Evolutionary conservation across 139 green algal species (phyloP), one percentile per base, ranked within the genome.

Genomic region (Spirogloea muscicola): DNA sequence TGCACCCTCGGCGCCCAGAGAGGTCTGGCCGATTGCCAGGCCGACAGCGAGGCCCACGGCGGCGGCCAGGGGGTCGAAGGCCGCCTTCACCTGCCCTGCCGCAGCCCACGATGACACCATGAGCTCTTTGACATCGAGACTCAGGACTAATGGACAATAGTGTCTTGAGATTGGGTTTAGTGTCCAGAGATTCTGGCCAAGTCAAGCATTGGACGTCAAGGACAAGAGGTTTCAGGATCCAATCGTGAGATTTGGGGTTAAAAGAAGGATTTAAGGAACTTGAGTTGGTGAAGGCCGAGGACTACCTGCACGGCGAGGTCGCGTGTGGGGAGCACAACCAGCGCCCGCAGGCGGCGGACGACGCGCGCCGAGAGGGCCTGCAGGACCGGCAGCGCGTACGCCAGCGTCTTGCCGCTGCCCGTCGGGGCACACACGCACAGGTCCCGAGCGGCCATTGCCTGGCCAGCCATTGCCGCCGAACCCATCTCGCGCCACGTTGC

Each of bases 361-460:
- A 61, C 60, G 21, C 79, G 87, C 77, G 66, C 64, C 6, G 77
- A 57, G 42, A 96, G 83, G 0, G 48, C 82, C 71, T 95, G 91
- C 37, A 96, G 65, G 2, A 96, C 73, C 0, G 91, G 91, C 48
- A 96, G 82, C n/a, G 82, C 89, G 82, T 96, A 95, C 29, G 91
- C 87, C 21, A 87, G 86, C 4, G 91, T 96, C 83, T 96, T 96
- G 69, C 91, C 91, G 59, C 85, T 92, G 64, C 91, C 91, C 1
- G 91, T 96, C 72, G 96, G 91, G 9, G 91, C 91, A 7, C 91
- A 91, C 34, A 91, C 91, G 88, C 95, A 88, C 3, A 96, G 84
- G 82, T 96, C 91, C 31, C 91, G 44, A 27, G 38, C 68, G n/a
- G n/a, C n/a, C n/a, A n/a, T n/a, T n/a, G n/a, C n/a, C n/a, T n/a